Evolutionary conservation across 2,329 filamentous ascomycete genomes (phyloP).

Genomic region (Sphaerostilbella broomeana): DNA sequence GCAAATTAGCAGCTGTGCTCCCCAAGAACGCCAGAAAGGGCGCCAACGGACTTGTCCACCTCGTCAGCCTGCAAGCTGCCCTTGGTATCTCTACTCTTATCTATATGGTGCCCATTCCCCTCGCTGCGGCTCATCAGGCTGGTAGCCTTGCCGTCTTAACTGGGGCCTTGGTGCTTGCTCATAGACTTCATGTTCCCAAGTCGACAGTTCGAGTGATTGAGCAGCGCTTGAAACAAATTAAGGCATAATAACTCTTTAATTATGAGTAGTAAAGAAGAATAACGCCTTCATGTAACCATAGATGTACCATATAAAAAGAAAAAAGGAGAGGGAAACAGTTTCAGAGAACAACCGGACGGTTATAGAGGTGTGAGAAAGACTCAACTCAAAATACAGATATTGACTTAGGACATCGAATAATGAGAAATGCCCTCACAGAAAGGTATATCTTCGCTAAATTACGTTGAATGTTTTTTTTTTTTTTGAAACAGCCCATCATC

Average conservation of each 20-base stretch:
- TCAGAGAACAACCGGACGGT: no score
- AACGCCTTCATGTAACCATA: slow-evolving; percentile 2
- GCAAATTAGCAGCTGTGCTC: slow-evolving; percentile 50
- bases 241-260: no score
- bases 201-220: slow-evolving; percentile 55
- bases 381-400: slow-evolving; percentile 9
- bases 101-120: slow-evolving; percentile 83
- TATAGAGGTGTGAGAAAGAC: no score
- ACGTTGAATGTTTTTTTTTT: slow-evolving; percentile 3
- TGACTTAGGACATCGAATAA: no score
- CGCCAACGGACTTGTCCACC: slow-evolving; percentile 72
- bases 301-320: slow-evolving; percentile 1
- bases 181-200: slow-evolving; percentile 67
- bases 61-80: slow-evolving; percentile 73
- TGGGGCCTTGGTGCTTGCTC: slow-evolving; percentile 72
- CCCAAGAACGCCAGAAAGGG: slow-evolving; percentile 60
- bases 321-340: no score
- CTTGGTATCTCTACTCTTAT: slow-evolving; percentile 87
- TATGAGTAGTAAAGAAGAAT: not conserved
- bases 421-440: no score
- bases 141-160: slow-evolving; percentile 80
- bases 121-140: slow-evolving; percentile 90
- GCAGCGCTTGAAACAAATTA: slow-evolving; percentile 36
- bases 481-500: no score
- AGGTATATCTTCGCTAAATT: not conserved